A percentile compares a stretch with the other conserved stretches of the same genome.
Conservation (phyloP, 257 asterid species). For the Nyctanthes arbortristis region DNA sequence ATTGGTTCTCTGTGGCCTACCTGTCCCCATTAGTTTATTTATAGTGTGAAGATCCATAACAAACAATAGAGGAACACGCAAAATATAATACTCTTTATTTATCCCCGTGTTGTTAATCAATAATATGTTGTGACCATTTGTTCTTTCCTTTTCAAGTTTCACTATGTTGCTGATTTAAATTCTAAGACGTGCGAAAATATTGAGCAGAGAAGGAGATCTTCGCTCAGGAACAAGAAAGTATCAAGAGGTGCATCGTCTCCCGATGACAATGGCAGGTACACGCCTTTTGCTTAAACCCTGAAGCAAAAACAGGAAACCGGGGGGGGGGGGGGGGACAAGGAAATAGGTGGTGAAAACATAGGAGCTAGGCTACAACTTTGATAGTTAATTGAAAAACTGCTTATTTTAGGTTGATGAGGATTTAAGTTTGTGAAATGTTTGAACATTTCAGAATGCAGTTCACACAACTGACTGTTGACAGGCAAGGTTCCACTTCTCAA, state of each 20-base stretch:
- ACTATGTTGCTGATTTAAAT: background rate
- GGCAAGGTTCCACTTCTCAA: constrained; percentile 53
- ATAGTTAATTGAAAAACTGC: constrained; percentile 4
- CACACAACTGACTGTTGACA: constrained; percentile 45
- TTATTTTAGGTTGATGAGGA: constrained; percentile 6
- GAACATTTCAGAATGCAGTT: constrained; percentile 51
- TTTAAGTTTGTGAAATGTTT: constrained; percentile 22
- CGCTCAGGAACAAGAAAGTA: background rate
- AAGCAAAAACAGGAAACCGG: background rate
- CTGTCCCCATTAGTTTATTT: background rate
- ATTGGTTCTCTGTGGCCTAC: too few species aligned
- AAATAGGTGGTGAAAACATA: background rate
- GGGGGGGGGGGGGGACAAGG: background rate
- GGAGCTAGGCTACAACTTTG: background rate
- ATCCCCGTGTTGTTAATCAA: background rate
- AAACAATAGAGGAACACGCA: background rate
- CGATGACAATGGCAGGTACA: background rate
- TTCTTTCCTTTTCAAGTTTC: background rate
- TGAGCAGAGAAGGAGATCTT: constrained; percentile 3
- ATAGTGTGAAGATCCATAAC: constrained; percentile 1
- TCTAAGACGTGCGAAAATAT: constrained; percentile 10
- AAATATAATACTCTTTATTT: background rate
- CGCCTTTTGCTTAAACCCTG: background rate
- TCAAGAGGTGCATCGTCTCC: background rate
- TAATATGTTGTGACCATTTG: background rate